Evolutionary conservation across 352 stramenopile species (phyloP).

Genomic region (Phytopythium litorale): DNA sequence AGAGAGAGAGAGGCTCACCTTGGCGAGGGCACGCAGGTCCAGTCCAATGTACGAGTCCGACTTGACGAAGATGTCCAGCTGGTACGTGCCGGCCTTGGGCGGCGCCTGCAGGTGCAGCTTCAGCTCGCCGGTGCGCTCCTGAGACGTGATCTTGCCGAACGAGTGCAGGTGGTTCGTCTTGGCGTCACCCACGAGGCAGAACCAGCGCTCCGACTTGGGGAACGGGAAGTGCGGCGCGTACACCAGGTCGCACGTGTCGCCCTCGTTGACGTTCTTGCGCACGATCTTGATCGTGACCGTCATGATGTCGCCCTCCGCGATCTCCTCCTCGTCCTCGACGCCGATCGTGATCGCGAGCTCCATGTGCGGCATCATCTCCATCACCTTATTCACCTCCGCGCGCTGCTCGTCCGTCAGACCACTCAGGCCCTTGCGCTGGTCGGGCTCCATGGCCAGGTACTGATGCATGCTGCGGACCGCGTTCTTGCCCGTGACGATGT

Average conservation of each 20-base stretch:
- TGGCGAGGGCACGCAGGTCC: constrained; percentile 90
- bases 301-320: constrained; percentile 98
- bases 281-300: constrained; percentile 96
- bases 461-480: constrained; percentile 90
- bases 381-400: constrained; percentile 91
- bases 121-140: constrained; percentile 85
- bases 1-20: constrained; percentile 35
- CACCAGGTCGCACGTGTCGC: constrained; percentile 92
- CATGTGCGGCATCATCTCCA: constrained; percentile 94
- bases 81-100: constrained; percentile 91
- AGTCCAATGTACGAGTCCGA: constrained; percentile 97
- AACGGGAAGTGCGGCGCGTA: constrained; percentile 96
- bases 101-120: constrained; percentile 97
- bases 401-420: constrained; percentile 90
- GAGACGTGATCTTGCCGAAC: constrained; percentile 95
- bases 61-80: constrained; percentile 98
- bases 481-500: constrained; percentile 91
- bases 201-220: constrained; percentile 96
- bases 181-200: constrained; percentile 93
- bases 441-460: constrained; percentile 90
- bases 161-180: constrained; percentile 95
- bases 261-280: constrained; percentile 95
- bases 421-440: constrained; percentile 92
- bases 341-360: constrained; percentile 90
- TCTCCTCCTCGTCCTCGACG: constrained; percentile 90